Evolutionary conservation across 116 monocot genomes (phyloP), one percentile per base, ranked within the genome.

Genomic region (Papilionanthe hybrid): DNA sequence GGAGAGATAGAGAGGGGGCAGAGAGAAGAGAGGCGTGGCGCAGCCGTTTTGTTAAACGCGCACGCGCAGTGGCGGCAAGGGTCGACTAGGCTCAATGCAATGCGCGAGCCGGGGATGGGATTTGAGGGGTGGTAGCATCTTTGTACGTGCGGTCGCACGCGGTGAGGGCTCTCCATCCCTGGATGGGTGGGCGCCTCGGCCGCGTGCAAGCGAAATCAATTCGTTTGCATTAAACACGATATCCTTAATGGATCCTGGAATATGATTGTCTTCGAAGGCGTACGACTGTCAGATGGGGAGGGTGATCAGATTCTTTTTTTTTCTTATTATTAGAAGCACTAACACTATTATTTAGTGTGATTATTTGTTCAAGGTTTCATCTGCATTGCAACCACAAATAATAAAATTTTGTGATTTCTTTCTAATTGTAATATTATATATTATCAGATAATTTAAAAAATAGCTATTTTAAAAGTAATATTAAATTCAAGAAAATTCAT

Each of bases 101-200:
- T 32, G 32, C 32, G 32, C 8, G 43, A n/a, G 43, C 13, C n/a
- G 3, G 7, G 73, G 7, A 44, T 9, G 42, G 5, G 72, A 1
- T 72, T 41, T 18, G 18, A 25, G 72, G 29, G 20, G 72, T 19
- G 32, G 32, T 32, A 42, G 73, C 44, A 73, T 43, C 73, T 43
- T 43, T n/a, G 73, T 43, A 43, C 73, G 73, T 43, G 73, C 30
- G 32, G 13, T 15, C 17, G 43, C 73, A 44, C 73, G 44, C 73
- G 71, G 44, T 44, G 42, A 37, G 73, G 28, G 19, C n/a, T 18
- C 11, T 32, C 32, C 15, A 69, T 69, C 30, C 32, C 32, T 32
- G 73, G 73, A 43, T 73, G 73, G 73, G 73, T n/a, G 29, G 63
- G 69, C 13, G 71, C 71, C 37, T 30, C 20, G 7, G 73, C 73